Conservation (phyloP, 805 yeast species). For the Yarrowia sp. region DNA sequence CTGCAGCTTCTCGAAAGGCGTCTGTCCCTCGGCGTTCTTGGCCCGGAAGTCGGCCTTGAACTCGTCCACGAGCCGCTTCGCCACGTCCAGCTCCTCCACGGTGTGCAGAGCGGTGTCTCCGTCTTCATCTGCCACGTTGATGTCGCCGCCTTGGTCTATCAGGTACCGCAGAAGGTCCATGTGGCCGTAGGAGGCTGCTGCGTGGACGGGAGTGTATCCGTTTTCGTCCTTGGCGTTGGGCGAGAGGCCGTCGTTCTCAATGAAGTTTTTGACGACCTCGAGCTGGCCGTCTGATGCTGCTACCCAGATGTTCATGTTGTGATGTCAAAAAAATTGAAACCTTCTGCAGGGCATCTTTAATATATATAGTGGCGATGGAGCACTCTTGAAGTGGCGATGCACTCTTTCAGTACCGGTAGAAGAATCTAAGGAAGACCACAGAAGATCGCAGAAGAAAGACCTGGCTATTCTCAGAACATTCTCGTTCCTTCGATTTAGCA, state of each 20-base stretch:
- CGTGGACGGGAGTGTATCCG: slow-evolving; percentile 96
- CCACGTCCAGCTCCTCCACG: slow-evolving; percentile 68
- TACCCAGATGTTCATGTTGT: slow-evolving; percentile 70
- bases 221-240: slow-evolving; percentile 82
- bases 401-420: no score
- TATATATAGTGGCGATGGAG: no score
- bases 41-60: slow-evolving; percentile 63
- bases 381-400: no score
- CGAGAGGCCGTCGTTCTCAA: slow-evolving; percentile 52
- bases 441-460: no score
- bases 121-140: slow-evolving; percentile 78
- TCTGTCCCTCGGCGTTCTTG: slow-evolving; percentile 71
- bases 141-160: slow-evolving; percentile 64
- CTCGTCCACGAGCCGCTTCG: slow-evolving; percentile 63
- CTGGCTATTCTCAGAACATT: no score
- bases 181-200: slow-evolving; percentile 94
- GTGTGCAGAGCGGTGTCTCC: slow-evolving; percentile 97
- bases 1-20: slow-evolving; percentile 67
- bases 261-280: slow-evolving; percentile 53
- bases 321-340: background rate
- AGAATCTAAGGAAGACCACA: no score
- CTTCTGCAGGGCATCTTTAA: background rate
- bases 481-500: no score
- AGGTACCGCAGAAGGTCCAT: slow-evolving; percentile 60
- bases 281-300: slow-evolving; percentile 86